Evolutionary conservation across 2,329 filamentous ascomycete genomes (phyloP).

Genomic region (Ascochyta fabae): DNA sequence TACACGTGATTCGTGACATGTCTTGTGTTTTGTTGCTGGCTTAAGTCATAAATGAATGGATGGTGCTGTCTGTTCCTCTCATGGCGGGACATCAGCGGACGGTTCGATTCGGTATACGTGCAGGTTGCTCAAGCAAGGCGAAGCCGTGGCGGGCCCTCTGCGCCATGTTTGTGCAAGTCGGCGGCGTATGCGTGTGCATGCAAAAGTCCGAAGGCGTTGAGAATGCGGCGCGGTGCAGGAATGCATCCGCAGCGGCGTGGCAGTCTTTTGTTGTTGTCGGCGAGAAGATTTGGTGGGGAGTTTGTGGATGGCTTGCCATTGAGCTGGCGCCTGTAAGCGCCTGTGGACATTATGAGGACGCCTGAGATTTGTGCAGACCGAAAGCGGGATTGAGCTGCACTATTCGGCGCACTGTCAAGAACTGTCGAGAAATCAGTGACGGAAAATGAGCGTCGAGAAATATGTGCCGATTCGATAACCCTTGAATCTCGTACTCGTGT

Average conservation of each 20-base stretch:
- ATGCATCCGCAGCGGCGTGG: background rate
- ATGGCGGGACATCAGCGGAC: background rate
- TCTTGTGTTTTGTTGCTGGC: too few relatives aligned
- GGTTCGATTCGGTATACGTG: background rate
- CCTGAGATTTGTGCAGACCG: background rate
- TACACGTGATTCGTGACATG: too few relatives aligned
- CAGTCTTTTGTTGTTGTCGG: conserved; percentile 6
- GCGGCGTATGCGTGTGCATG: background rate
- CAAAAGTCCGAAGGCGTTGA: conserved; percentile 1
- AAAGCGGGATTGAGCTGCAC: conserved; percentile 4
- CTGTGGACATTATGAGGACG: background rate
- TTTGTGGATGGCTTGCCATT: conserved; percentile 9
- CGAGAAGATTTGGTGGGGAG: conserved; percentile 13
- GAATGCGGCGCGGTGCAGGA: conserved; percentile 10
- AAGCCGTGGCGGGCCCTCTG: too few relatives aligned
- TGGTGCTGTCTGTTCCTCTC: too few relatives aligned
- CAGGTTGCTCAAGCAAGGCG: too few relatives aligned
- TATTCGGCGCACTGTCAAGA: conserved; percentile 1
- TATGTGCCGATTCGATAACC: background rate
- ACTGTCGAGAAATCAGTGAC: background rate
- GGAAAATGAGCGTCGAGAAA: background rate
- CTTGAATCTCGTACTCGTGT: background rate
- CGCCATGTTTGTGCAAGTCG: background rate
- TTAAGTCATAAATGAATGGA: too few relatives aligned
- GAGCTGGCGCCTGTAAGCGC: conserved; percentile 12